Conservation (phyloP, 179 eudicot genomes). For the Beta corolliflora region DNA sequence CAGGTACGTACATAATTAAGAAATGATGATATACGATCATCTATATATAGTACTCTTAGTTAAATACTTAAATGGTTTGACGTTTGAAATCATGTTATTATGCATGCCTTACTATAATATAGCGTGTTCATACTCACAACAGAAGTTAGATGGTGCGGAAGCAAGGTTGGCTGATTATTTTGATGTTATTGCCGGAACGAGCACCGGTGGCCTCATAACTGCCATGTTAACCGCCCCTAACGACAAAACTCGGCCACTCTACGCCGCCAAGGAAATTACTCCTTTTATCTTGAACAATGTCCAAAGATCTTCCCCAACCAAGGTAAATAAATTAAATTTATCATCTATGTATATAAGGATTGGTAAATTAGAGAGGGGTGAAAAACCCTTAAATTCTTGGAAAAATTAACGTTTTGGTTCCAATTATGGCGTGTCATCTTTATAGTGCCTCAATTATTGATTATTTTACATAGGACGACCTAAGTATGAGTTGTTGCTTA, state of each 20-base stretch:
- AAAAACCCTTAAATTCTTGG: no score
- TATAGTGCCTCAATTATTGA: no score
- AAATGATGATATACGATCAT: background rate
- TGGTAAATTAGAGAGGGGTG: no score
- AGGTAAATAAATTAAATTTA: conserved; percentile 26
- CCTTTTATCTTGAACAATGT: conserved; percentile 49
- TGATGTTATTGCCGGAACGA: conserved; percentile 57
- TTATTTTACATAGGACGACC: no score
- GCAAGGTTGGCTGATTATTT: conserved; percentile 52
- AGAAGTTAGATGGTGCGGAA: conserved; percentile 51
- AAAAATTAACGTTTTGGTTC: no score
- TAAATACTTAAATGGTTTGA: background rate
- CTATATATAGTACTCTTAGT: no score
- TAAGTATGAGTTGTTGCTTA: no score
- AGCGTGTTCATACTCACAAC: background rate
- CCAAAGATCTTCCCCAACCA: conserved; percentile 55
- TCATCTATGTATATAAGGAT: no score
- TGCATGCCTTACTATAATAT: background rate
- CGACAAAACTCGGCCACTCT: conserved; percentile 40
- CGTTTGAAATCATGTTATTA: background rate
- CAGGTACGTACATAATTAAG: conserved; percentile 31
- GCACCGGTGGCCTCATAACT: conserved; percentile 51
- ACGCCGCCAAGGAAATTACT: conserved; percentile 45
- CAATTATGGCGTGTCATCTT: no score
- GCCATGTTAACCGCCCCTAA: conserved; percentile 53